Conservation (phyloP, 495 filamentous ascomycete genomes). For the Neurospora sp. region DNA sequence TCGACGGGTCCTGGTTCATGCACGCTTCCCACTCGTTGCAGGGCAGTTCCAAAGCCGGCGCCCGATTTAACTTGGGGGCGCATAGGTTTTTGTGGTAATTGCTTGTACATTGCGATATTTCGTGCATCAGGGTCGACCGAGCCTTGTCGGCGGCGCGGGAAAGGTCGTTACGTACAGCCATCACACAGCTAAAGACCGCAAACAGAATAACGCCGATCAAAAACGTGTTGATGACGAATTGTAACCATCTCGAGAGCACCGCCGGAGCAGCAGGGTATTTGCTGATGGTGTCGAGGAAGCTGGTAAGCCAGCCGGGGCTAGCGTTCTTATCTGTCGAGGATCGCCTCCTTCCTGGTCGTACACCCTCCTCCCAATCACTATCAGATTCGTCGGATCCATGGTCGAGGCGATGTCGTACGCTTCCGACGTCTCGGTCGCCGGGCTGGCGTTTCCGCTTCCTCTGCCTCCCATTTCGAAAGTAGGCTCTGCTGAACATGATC, state of each 20-base stretch:
- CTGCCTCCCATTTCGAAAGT: conserved; percentile 20
- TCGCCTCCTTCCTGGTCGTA: conserved; percentile 13
- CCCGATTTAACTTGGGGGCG: conserved; percentile 38
- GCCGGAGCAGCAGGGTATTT: conserved; percentile 76
- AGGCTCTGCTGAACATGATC: conserved; percentile 28
- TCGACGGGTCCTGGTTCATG: conserved; percentile 54
- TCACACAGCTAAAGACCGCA: conserved; percentile 57
- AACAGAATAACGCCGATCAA: conserved; percentile 58
- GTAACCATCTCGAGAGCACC: conserved; percentile 76
- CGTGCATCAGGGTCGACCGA: conserved; percentile 50
- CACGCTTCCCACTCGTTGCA: conserved; percentile 78
- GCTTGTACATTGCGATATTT: conserved; percentile 61
- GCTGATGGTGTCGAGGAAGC: conserved; percentile 59
- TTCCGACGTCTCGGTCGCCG: conserved; percentile 33
- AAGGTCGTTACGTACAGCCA: conserved; percentile 67
- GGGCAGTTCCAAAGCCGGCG: conserved; percentile 60
- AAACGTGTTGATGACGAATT: conserved; percentile 68
- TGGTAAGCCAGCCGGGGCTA: conserved; percentile 30
- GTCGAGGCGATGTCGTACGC: conserved; percentile 26
- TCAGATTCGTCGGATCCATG: conserved; percentile 52
- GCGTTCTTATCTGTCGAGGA: conserved; percentile 16
- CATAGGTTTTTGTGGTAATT: conserved; percentile 69
- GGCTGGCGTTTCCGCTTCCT: conserved; percentile 36
- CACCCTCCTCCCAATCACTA: conserved; percentile 18
- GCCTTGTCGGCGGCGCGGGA: conserved; percentile 55